These are phyloP conservation scores for Pachysandra terminalis DNA, from an alignment of 164 flowering plant genomes.

Conservation along the genomic window DNA sequence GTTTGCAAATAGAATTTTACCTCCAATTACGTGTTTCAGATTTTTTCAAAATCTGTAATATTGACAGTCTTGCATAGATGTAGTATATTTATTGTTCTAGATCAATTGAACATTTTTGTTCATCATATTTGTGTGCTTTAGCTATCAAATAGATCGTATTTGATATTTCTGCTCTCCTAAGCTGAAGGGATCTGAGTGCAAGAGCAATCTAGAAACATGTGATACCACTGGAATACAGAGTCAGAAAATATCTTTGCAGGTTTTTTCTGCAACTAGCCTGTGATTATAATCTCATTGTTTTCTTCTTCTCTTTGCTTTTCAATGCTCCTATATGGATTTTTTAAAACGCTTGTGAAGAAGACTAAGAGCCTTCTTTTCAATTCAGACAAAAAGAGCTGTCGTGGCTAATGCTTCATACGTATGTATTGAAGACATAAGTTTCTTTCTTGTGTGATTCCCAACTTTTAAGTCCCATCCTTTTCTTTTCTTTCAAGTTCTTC, in stretches of 20 bases:
- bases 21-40: background rate
- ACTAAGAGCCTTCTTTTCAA: no score
- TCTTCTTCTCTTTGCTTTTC: background rate
- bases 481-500: no score
- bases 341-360: no score
- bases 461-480: no score
- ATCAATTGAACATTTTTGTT: background rate
- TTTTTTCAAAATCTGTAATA: background rate
- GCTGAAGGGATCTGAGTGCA: background rate
- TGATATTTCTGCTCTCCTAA: background rate
- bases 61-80: no score
- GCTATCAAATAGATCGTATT: background rate
- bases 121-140: background rate
- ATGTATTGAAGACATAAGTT: no score
- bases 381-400: no score
- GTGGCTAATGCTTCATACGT: no score
- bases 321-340: background rate
- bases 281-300: background rate
- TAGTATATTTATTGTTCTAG: background rate
- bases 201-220: background rate
- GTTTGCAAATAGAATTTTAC: background rate
- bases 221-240: background rate
- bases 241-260: conserved; percentile 7
- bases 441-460: no score
- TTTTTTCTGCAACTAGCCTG: background rate